Percentiles rank a stretch among this genome's conserved stretches.
Evolutionary conservation across 495 filamentous ascomycete genomes (phyloP).

Genomic region (Alectoria sarmentosa): DNA sequence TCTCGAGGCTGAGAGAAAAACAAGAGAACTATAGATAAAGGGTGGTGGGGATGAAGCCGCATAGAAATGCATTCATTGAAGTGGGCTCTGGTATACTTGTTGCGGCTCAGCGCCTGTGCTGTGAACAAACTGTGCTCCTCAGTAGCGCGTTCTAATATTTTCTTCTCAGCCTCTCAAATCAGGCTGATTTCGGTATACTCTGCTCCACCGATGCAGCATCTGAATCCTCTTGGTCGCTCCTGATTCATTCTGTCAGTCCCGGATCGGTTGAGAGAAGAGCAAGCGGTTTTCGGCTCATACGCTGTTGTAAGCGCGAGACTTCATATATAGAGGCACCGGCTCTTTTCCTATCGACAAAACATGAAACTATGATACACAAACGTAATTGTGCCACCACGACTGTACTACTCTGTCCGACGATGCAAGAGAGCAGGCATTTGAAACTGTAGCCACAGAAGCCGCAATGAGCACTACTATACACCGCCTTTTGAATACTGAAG

Average conservation of each 20-base stretch:
- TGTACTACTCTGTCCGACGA: conserved; percentile 6
- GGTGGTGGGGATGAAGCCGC: background rate
- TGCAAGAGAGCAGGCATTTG: conserved; percentile 6
- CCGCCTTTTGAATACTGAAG: conserved; percentile 1
- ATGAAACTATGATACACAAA: conserved; percentile 16
- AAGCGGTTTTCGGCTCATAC: background rate
- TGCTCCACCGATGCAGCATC: background rate
- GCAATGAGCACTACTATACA: background rate
- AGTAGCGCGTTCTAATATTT: background rate
- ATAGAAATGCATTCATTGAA: background rate
- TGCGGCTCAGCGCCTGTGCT: background rate
- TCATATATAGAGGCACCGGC: background rate
- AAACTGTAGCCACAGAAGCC: conserved; percentile 2
- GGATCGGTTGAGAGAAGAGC: background rate
- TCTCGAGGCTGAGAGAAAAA: conserved; percentile 10
- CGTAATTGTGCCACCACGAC: background rate
- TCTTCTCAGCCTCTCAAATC: background rate
- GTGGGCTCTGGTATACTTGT: background rate
- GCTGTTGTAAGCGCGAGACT: background rate
- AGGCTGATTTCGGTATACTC: background rate
- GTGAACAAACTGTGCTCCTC: conserved; percentile 1
- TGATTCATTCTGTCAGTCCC: background rate
- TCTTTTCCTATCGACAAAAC: background rate
- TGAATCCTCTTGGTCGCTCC: background rate
- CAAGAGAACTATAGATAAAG: background rate